Percentiles rank a stretch among this genome's conserved stretches.
Evolutionary conservation across 2,329 filamentous ascomycete genomes (phyloP).

Genomic region (Septoria linicola): DNA sequence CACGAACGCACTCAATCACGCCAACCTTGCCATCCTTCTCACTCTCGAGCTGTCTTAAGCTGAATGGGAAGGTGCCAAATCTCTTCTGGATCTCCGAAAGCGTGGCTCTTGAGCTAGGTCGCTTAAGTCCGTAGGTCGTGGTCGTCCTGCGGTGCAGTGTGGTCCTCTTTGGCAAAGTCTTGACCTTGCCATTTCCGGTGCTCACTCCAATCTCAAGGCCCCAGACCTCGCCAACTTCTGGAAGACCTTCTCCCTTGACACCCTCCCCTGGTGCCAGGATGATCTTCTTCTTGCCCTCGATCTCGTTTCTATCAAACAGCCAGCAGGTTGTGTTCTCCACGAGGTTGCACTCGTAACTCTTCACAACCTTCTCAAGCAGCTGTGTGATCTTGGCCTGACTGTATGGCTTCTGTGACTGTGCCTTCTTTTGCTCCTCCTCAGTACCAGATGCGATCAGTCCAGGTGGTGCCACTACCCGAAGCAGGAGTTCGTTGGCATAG

Average conservation of each 20-base stretch:
- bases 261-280: constrained; percentile 84
- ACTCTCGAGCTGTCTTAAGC: constrained; percentile 91
- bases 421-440: constrained; percentile 95
- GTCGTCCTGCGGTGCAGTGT: constrained; percentile 92
- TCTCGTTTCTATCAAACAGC: constrained; percentile 95
- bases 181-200: constrained; percentile 89
- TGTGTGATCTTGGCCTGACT: constrained; percentile 83
- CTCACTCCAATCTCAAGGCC: constrained; percentile 95
- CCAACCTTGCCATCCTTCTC: constrained; percentile 95
- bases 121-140: constrained; percentile 90
- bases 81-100: constrained; percentile 95
- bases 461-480: constrained; percentile 88
- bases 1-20: constrained; percentile 92
- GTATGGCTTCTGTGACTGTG: constrained; percentile 71
- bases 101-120: constrained; percentile 86
- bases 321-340: constrained; percentile 98
- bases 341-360: constrained; percentile 85
- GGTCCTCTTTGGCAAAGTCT: constrained; percentile 80
- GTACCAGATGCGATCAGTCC: constrained; percentile 77
- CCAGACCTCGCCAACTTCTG: constrained; percentile 92
- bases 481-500: constrained; percentile 92
- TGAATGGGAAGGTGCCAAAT: constrained; percentile 97
- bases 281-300: constrained; percentile 97
- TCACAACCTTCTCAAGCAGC: constrained; percentile 86
- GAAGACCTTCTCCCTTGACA: constrained; percentile 83